Percentiles rank a stretch among this genome's conserved stretches.
These are phyloP conservation scores for Calonectria ilicicola DNA, from an alignment of 2,329 filamentous ascomycete genomes.

Conservation along the genomic window DNA sequence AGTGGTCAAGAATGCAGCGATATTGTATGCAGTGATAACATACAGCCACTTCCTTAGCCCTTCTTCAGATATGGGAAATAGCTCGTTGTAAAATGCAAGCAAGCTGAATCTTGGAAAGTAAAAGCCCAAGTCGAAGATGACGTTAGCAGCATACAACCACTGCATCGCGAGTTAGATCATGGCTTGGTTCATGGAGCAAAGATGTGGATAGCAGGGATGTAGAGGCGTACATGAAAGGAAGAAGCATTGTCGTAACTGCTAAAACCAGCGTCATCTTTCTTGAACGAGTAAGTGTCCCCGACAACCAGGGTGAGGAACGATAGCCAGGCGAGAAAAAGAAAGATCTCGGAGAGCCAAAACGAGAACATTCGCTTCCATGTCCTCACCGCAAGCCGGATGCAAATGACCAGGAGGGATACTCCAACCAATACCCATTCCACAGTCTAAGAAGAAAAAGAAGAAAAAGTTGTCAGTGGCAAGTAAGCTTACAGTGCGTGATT, in stretches of 20 bases:
- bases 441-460: not conserved
- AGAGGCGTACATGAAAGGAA: not conserved
- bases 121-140: not conserved
- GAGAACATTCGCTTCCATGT: slow-evolving; percentile 1
- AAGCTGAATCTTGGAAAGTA: not conserved
- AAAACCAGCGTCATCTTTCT: not conserved
- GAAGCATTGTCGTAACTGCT: not conserved
- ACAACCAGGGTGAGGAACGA: not conserved
- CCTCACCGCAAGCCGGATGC: not conserved
- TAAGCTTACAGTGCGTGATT: not conserved
- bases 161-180: not conserved
- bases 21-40: not conserved
- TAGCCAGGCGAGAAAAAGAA: not conserved
- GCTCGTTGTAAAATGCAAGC: not conserved
- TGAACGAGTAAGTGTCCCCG: not conserved
- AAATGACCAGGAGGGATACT: not conserved
- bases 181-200: not conserved
- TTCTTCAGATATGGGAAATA: slow-evolving; percentile 3
- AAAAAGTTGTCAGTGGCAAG: not conserved
- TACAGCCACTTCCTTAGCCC: not conserved
- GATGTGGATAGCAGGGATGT: not conserved
- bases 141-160: not conserved
- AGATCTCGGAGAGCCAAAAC: slow-evolving; percentile 4
- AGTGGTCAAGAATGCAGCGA: not conserved
- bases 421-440: slow-evolving; percentile 11